Percentiles rank a stretch among this genome's conserved stretches.
phyloP scores from a whole-genome alignment of 2,329 filamentous ascomycete genomes.

The Diaporthe longicolla region DNA sequence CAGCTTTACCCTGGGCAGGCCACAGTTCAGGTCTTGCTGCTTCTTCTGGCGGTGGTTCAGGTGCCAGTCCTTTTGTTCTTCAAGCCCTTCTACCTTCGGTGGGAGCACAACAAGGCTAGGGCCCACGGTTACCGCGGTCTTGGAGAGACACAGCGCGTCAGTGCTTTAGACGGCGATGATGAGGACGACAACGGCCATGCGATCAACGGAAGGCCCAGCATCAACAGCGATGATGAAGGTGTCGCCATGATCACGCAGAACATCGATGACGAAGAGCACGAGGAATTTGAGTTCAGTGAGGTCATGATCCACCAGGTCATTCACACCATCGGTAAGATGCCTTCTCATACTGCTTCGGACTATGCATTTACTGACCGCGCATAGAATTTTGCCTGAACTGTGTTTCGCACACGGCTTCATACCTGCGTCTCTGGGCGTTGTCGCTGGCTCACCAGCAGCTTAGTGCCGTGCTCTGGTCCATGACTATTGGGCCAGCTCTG shows the following conservation, averaged over 20 bases:
- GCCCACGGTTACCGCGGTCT: slow-evolving; percentile 93
- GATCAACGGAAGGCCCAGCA: slow-evolving; percentile 67
- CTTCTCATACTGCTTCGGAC: not conserved
- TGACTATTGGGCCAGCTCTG: slow-evolving; percentile 90
- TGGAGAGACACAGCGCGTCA: slow-evolving; percentile 88
- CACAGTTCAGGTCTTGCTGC: slow-evolving; percentile 80
- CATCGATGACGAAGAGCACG: slow-evolving; percentile 84
- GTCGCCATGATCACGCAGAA: slow-evolving; percentile 92
- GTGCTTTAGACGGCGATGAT: slow-evolving; percentile 90
- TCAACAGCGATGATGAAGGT: slow-evolving; percentile 80
- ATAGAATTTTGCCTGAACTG: slow-evolving; percentile 98
- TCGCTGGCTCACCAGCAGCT: slow-evolving; percentile 98
- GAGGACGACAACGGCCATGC: slow-evolving; percentile 78
- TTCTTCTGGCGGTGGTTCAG: slow-evolving; percentile 86
- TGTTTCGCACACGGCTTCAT: slow-evolving; percentile 98
- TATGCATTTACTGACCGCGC: slow-evolving; percentile 49
- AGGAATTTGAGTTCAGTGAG: slow-evolving; percentile 97
- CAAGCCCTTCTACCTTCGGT: slow-evolving; percentile 95
- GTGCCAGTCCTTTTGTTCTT: slow-evolving; percentile 93
- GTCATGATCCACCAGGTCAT: slow-evolving; percentile 99
- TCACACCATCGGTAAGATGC: slow-evolving; percentile 88
- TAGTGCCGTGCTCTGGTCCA: slow-evolving; percentile 94
- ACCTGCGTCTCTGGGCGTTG: slow-evolving; percentile 97
- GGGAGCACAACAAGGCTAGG: slow-evolving; percentile 91
- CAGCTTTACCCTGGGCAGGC: slow-evolving; percentile 85